These are phyloP conservation scores for Diplosphaera chodatii DNA, from an alignment of 139 green algal species.

Conservation along the genomic window DNA sequence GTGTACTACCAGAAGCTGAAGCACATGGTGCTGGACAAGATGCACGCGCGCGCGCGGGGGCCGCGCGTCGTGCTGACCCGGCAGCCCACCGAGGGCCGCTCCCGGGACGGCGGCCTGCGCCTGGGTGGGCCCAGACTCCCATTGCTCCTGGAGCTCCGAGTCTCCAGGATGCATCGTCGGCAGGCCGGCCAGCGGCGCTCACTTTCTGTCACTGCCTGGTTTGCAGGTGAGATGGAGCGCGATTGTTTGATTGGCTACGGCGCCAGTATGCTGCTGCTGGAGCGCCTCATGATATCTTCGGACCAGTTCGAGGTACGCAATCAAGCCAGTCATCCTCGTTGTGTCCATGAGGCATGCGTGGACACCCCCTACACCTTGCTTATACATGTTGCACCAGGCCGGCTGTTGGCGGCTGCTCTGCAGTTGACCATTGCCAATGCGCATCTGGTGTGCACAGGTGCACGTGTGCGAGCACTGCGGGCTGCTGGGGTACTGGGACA, in stretches of 20 bases:
- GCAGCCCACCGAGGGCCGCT: constrained; percentile 94
- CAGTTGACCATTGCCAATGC: not conserved
- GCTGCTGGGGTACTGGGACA: constrained; percentile 88
- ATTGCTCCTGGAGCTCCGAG: too few species aligned
- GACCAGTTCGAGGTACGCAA: constrained; percentile 83
- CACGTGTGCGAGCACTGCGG: constrained; percentile 94
- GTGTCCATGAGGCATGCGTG: too few species aligned
- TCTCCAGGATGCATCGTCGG: too few species aligned
- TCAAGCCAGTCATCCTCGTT: too few species aligned
- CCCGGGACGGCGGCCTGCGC: constrained; percentile 84
- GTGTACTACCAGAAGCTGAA: constrained; percentile 99
- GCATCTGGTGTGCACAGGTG: constrained; percentile 22
- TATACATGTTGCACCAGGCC: too few species aligned
- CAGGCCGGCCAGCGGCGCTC: too few species aligned
- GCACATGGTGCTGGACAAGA: constrained; percentile 99
- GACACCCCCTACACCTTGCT: too few species aligned
- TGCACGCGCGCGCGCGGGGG: constrained; percentile 86
- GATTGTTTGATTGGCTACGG: constrained; percentile 95
- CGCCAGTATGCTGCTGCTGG: constrained; percentile 88
- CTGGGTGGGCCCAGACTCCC: too few species aligned
- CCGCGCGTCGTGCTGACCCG: constrained; percentile 89
- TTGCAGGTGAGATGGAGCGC: constrained; percentile 90
- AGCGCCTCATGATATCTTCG: constrained; percentile 94
- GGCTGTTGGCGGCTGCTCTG: too few species aligned
- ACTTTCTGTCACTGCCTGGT: not conserved